A percentile compares a stretch with the other conserved stretches of the same genome.
Conservation (phyloP, 495 filamentous ascomycete genomes). For the Cercophora sp. region DNA sequence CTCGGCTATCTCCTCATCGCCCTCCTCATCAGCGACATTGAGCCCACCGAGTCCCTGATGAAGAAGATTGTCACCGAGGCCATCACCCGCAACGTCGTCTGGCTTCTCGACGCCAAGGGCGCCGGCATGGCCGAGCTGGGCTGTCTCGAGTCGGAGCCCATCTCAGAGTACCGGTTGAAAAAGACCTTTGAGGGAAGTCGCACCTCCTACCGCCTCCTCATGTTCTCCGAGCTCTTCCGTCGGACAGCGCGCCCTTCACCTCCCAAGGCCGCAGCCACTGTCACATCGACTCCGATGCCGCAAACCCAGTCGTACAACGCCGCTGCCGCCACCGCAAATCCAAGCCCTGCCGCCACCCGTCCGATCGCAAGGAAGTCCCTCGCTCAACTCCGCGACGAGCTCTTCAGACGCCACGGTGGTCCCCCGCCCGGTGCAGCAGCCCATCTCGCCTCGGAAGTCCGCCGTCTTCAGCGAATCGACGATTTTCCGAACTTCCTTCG, state of each 20-base stretch:
- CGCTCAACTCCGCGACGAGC: conserved; percentile 35
- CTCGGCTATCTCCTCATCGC: conserved; percentile 48
- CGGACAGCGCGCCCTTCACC: conserved; percentile 37
- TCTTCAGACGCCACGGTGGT: conserved; percentile 47
- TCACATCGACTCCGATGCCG: neutral
- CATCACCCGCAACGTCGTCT: conserved; percentile 49
- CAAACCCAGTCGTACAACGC: neutral
- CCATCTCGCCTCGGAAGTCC: conserved; percentile 37
- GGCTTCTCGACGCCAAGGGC: conserved; percentile 44
- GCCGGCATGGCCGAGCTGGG: conserved; percentile 40
- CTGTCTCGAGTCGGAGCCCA: conserved; percentile 38
- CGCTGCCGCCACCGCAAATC: neutral
- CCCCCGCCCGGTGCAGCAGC: conserved; percentile 40
- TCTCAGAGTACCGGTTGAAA: conserved; percentile 44
- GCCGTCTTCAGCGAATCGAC: conserved; percentile 39
- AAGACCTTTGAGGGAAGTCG: conserved; percentile 44
- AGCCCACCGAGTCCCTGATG: conserved; percentile 36
- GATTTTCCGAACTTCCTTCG: conserved; percentile 41
- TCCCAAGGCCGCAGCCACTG: conserved; percentile 11
- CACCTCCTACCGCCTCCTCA: conserved; percentile 49
- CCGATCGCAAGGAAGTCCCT: conserved; percentile 14
- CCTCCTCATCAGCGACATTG: conserved; percentile 42
- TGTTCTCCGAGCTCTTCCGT: conserved; percentile 51
- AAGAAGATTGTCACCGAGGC: conserved; percentile 46
- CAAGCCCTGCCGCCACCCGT: neutral